Base-by-base conservation (phyloP, 768 basidiomycete genomes). In the Lactifluus hygrophoroides region DNA sequence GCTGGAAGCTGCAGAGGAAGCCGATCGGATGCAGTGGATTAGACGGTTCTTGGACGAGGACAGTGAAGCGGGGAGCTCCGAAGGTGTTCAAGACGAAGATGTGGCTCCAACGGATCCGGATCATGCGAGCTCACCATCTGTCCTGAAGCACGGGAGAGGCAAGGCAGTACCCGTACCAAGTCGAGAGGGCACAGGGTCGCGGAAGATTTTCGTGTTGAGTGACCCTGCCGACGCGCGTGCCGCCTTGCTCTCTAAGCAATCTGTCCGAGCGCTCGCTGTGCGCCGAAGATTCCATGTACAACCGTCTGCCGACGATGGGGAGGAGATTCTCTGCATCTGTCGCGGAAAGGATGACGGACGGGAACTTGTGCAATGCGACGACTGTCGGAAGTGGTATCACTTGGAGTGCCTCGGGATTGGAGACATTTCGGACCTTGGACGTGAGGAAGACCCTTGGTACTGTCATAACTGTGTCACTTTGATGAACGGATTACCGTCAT, bases 311-410 rank as follows among this genome's bases (percentile, higher is more conserved):
- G 73, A 75, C 14, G 76, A 76, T 13, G 78, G 78, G 5, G 78
- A 78, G 11, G 79, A 80, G 48, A 69, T 77, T 17, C 66, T 83
- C 17, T 92, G 90, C 67, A 75, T 86, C 27, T 91, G 89, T 67
- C 71, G 73, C 43, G 84, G 82, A 17, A 74, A 71, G 51, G 84
- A 87, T 64, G 85, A 89, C 58, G 88, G 85, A 3, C 74, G 84
- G n/a, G 79, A 83, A 57, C 76, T 88, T 46, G 90, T 92, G 32
- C 90, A 90, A 65, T 93, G 90, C 64, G 89, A 92, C 65, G 76
- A 77, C 4, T 93, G 90, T 69, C 75, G 81, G 67, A 83, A 76
- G 16, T 93, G 90, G 90, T 91, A 86, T 67, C 90, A 93, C 70
- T 76, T 90, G 32, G 72, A 80, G 44, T 93, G 90, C 69, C 83